These are phyloP conservation scores for Fraxinus americana DNA, from an alignment of 257 asterid species.

Conservation along the genomic window DNA sequence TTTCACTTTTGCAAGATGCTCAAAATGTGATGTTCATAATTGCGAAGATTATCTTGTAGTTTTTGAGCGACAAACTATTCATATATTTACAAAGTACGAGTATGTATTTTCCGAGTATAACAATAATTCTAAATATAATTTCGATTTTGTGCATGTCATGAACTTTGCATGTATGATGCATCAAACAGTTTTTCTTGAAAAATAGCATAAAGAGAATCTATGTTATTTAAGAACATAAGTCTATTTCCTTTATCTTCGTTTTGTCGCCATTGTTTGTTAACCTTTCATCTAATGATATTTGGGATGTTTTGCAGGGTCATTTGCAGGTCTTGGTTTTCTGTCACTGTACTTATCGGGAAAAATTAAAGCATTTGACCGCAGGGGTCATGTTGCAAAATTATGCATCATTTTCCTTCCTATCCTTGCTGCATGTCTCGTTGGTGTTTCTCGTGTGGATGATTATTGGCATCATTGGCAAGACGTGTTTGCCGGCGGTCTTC, in stretches of 20 bases:
- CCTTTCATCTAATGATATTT: neutral
- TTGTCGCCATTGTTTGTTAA: neutral
- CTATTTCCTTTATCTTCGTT: neutral
- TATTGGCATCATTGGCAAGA: conserved; percentile 99
- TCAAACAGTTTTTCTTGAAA: neutral
- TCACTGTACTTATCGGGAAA: conserved; percentile 74
- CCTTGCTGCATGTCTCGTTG: conserved; percentile 78
- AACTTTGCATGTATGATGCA: neutral
- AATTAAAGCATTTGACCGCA: conserved; percentile 72
- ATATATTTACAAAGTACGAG: neutral
- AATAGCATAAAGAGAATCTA: too few species aligned
- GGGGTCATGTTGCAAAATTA: conserved; percentile 75
- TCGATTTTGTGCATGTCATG: neutral
- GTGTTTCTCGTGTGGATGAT: conserved; percentile 89
- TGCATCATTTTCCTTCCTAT: conserved; percentile 75
- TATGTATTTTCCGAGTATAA: neutral
- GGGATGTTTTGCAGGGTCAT: conserved; percentile 65
- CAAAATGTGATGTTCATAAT: neutral
- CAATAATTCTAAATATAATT: neutral
- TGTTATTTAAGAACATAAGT: neutral
- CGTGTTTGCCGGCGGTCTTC: conserved; percentile 79
- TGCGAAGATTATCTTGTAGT: neutral
- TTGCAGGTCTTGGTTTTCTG: conserved; percentile 87
- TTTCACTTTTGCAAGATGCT: conserved; percentile 2
- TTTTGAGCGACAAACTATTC: neutral